Evolutionary conservation across 208 protist genomes (phyloP).

Genomic region (Acanthamoeba lenticulata): DNA sequence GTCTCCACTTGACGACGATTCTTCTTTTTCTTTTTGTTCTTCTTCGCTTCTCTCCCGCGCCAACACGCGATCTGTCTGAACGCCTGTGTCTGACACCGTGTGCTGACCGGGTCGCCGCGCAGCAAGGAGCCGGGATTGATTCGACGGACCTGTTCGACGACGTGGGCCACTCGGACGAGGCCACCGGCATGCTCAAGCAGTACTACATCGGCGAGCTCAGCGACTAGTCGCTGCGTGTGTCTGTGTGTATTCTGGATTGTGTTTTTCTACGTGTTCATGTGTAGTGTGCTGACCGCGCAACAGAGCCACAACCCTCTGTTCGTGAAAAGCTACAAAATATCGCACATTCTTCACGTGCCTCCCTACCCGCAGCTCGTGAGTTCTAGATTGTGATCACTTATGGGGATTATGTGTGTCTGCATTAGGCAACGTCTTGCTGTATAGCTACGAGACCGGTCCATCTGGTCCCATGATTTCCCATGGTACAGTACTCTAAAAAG

Average conservation of each 20-base stretch:
- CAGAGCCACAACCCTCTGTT: too few species aligned
- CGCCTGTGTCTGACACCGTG: not conserved
- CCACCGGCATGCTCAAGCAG: conserved; percentile 47
- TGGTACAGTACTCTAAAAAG: too few species aligned
- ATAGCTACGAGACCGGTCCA: too few species aligned
- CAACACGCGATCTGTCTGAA: not conserved
- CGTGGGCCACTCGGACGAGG: conserved; percentile 50
- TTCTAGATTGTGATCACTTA: too few species aligned
- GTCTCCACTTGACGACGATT: not conserved
- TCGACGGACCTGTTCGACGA: conserved; percentile 59
- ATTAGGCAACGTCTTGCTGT: too few species aligned
- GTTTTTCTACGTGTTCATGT: not conserved
- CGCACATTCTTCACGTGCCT: too few species aligned
- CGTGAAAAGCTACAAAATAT: too few species aligned
- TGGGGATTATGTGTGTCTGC: too few species aligned
- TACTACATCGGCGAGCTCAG: conserved; percentile 29
- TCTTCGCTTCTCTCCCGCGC: not conserved
- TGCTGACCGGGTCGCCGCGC: not conserved
- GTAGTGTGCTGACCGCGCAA: too few species aligned
- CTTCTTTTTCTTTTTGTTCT: not conserved
- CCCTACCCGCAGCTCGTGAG: too few species aligned
- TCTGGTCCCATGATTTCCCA: too few species aligned
- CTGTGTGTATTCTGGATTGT: not conserved
- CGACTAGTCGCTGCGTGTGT: not conserved
- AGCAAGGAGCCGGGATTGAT: conserved; percentile 51